Percentiles rank a stretch among this genome's conserved stretches.
Evolutionary conservation across 208 protist species (phyloP).

Genomic region (Acanthamoeba royreba): DNA sequence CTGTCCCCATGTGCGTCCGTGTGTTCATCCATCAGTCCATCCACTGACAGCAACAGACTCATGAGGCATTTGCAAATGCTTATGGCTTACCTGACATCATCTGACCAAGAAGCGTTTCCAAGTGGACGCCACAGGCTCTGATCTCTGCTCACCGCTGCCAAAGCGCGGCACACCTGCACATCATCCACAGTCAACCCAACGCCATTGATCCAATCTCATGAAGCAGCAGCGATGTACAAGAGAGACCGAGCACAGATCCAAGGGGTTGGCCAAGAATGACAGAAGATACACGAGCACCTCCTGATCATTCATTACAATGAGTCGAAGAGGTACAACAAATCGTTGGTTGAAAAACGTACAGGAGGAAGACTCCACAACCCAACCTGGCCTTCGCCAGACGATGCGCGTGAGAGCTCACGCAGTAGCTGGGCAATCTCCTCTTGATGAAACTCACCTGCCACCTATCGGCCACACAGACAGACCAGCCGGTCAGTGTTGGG

Average conservation of each 20-base stretch:
- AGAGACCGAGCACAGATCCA: neutral
- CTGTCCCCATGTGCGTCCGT: too few species aligned
- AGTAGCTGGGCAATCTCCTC: neutral
- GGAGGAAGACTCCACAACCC: neutral
- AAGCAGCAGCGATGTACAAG: neutral
- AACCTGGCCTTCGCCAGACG: neutral
- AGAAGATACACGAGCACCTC: neutral
- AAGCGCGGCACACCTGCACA: neutral
- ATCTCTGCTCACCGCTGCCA: neutral
- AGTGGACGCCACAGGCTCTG: neutral
- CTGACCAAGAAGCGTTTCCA: neutral
- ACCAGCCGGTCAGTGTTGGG: too few species aligned
- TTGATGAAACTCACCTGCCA: neutral
- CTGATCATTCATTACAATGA: neutral
- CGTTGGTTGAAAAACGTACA: neutral
- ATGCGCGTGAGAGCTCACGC: neutral
- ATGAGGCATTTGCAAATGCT: neutral
- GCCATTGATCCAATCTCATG: neutral
- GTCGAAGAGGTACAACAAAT: too few species aligned
- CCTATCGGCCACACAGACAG: too few species aligned
- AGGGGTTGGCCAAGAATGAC: neutral
- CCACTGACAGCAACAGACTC: neutral
- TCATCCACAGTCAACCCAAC: neutral
- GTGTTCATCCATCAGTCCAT: too few species aligned
- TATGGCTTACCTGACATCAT: neutral